Conservation (phyloP, 2,329 filamentous ascomycete genomes). For the Arthrobotrys conoides region DNA sequence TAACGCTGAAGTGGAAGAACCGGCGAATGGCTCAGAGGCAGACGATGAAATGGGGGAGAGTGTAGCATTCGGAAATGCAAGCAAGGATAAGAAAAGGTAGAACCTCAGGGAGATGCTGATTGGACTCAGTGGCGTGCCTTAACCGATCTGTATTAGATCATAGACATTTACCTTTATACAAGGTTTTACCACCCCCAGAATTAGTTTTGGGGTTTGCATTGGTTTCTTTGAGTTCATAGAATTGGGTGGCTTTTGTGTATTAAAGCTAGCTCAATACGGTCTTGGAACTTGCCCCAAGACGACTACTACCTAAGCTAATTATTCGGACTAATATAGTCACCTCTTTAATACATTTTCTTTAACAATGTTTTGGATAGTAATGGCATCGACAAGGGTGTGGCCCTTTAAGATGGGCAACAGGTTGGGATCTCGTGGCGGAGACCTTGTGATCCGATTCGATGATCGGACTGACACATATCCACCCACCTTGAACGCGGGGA, state of each 20-base stretch:
- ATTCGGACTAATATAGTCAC: not conserved
- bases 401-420: not conserved
- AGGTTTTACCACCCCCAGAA: not conserved
- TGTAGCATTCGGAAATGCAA: constrained; percentile 31
- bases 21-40: constrained; percentile 18
- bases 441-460: constrained; percentile 58
- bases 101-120: not conserved
- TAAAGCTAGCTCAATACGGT: not conserved
- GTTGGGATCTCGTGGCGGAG: constrained; percentile 52
- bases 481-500: constrained; percentile 39
- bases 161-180: not conserved
- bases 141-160: not conserved
- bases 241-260: not conserved
- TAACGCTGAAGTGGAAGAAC: not conserved
- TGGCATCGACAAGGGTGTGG: not conserved
- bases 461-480: constrained; percentile 12
- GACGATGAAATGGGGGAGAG: constrained; percentile 52
- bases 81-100: constrained; percentile 29
- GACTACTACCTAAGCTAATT: not conserved
- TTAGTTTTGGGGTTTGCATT: not conserved
- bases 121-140: not conserved
- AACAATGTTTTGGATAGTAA: not conserved
- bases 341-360: not conserved
- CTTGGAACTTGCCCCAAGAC: too few species aligned
- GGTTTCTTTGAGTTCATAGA: not conserved